Percentiles rank a stretch among this genome's conserved stretches.
Evolutionary conservation across 1,284 basidiomycete genomes (phyloP).

Genomic region (Singerocomus rubriflavus): DNA sequence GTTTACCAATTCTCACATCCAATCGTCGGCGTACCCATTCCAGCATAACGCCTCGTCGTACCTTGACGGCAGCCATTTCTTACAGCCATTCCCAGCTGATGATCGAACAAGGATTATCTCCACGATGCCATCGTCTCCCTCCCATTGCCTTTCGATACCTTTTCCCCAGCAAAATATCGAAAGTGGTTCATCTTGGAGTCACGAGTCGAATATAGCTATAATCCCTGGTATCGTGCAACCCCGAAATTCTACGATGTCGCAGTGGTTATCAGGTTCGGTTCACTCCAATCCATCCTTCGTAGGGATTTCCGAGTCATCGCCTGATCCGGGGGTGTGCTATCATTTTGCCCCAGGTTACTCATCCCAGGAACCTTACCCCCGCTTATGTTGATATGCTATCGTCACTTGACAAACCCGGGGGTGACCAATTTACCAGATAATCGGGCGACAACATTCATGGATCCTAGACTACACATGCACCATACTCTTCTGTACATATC

Average conservation of each 20-base stretch:
- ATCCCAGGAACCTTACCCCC: neutral
- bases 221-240: neutral
- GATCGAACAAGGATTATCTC: slow-evolving; percentile 1
- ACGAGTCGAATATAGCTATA: neutral
- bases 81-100: slow-evolving; percentile 5
- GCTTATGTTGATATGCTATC: slow-evolving; percentile 2
- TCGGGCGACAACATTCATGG: neutral
- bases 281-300: neutral
- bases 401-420: slow-evolving; percentile 4
- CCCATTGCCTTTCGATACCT: neutral
- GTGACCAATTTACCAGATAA: slow-evolving; percentile 1
- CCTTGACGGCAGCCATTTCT: neutral
- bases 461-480: neutral
- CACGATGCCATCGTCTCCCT: neutral
- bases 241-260: slow-evolving; percentile 2
- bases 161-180: slow-evolving; percentile 1
- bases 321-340: neutral
- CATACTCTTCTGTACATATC: neutral
- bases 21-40: slow-evolving; percentile 1
- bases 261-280: slow-evolving; percentile 5
- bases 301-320: neutral
- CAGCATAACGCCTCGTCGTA: neutral
- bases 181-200: neutral
- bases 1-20: neutral
- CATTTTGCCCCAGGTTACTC: slow-evolving; percentile 9